These are phyloP conservation scores for Cercospora brassicicola DNA, from an alignment of 2,329 filamentous ascomycete genomes.

Conservation along the genomic window DNA sequence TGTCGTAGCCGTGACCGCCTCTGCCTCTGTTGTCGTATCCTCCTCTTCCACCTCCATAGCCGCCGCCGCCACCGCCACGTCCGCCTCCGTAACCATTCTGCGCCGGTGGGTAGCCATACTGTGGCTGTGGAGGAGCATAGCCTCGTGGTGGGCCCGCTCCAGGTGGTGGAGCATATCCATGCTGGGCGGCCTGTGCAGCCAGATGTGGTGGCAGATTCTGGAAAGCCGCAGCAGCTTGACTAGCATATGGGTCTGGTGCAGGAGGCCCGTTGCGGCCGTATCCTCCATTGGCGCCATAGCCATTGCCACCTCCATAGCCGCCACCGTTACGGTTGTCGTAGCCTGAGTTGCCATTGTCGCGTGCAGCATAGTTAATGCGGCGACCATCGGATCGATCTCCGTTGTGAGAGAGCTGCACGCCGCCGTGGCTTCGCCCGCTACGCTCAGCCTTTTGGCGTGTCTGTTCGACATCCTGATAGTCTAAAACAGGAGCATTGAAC, in stretches of 20 bases:
- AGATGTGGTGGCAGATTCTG: conserved; percentile 38
- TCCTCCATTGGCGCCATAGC: conserved; percentile 31
- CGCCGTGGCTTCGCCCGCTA: conserved; percentile 68
- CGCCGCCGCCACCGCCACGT: conserved; percentile 20
- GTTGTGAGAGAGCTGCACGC: conserved; percentile 59
- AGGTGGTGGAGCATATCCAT: conserved; percentile 33
- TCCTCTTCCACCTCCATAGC: conserved; percentile 25
- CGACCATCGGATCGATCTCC: conserved; percentile 49
- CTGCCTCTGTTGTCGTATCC: conserved; percentile 31
- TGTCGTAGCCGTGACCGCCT: conserved; percentile 26
- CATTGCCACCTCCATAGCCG: conserved; percentile 27
- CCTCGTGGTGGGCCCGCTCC: conserved; percentile 23
- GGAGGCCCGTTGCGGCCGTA: conserved; percentile 25
- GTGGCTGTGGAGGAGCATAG: conserved; percentile 16
- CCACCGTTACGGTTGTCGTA: conserved; percentile 25
- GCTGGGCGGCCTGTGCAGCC: conserved; percentile 38
- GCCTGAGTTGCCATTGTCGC: conserved; percentile 32
- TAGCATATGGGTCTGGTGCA: conserved; percentile 18
- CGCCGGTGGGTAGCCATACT: conserved; percentile 31
- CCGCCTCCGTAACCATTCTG: conserved; percentile 28
- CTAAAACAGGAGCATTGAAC: conserved; percentile 69
- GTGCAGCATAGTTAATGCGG: conserved; percentile 56
- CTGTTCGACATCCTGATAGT: conserved; percentile 71
- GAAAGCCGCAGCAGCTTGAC: conserved; percentile 28
- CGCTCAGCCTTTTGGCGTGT: conserved; percentile 66